Evolutionary conservation across 371 early-diverging fungal species (phyloP), one percentile per base, ranked within the genome.

Genomic region (Mucor mucedo): DNA sequence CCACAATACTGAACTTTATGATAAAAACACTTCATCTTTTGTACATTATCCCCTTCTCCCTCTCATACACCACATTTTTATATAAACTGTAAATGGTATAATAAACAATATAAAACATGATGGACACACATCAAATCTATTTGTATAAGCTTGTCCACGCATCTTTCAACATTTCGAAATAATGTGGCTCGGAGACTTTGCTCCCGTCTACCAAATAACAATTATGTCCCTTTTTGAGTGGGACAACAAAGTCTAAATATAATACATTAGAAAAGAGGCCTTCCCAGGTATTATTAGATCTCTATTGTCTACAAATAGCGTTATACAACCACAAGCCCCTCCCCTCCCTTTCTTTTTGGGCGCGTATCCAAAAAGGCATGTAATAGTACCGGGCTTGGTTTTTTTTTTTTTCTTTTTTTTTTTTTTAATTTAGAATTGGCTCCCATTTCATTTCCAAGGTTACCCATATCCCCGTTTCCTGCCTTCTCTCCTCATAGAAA

Each of bases 11-110:
- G 44, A 10, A 42, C 44, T 42, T 42, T 10, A 14, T 42, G 44
- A 10, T 42, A 40, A 42, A 42, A 42, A 14, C 44, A 42, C 35
- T 35, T 35, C 35, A 35, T 35, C 8, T 35, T 8, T 35, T 35
- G 35, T 35, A 35, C 42, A 48, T 48, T 47, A 45, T 21, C 4
- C 32, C 29, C 48, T 13, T 39, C 47, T 21, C 58, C 13, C 32
- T 45, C 38, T 58, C 28, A 9, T n/a, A 33, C 14, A 13, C 10
- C 14, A 13, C 10, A 50, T 50, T 30, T 11, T 32, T 47, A 21
- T 47, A 16, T 47, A 47, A 47, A 16, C 47, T 47, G 47, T 47
- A 47, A 47, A 47, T 47, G 27, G 47, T 47, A 47, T 47, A 47
- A 47, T 47, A 47, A 47, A 47, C 47, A 47, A 21, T 21, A 8